phyloP scores from a whole-genome alignment of 108 stramenopile genomes.

The Pinguiococcus pyrenoidosus region DNA sequence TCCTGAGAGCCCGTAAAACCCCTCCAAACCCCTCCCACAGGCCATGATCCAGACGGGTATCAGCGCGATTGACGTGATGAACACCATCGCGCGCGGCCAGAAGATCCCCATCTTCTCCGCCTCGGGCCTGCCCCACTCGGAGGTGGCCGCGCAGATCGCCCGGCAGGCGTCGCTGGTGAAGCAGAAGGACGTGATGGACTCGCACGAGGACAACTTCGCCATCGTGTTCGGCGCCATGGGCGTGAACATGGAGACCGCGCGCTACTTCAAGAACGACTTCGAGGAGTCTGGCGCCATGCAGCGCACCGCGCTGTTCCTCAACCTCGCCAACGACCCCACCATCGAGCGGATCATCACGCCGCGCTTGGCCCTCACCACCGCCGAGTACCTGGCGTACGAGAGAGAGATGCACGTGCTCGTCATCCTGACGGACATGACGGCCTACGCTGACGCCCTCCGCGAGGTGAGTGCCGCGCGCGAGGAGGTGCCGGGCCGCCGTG shows the following conservation, averaged over 20 bases:
- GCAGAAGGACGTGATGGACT: slow-evolving; percentile 86
- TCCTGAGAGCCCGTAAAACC: too few species aligned
- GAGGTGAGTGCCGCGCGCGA: slow-evolving; percentile 74
- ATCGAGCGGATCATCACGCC: slow-evolving; percentile 99
- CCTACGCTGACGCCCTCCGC: slow-evolving; percentile 97
- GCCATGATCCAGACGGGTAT: slow-evolving; percentile 97
- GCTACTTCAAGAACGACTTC: slow-evolving; percentile 94
- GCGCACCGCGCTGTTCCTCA: slow-evolving; percentile 93
- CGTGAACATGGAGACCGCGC: slow-evolving; percentile 99
- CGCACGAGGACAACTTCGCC: slow-evolving; percentile 98
- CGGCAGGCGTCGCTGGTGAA: slow-evolving; percentile 94
- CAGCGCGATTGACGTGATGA: slow-evolving; percentile 99
- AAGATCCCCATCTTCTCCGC: slow-evolving; percentile 99
- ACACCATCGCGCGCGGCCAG: slow-evolving; percentile 97
- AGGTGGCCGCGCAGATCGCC: slow-evolving; percentile 98
- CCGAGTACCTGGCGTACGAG: slow-evolving; percentile 97
- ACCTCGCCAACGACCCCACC: slow-evolving; percentile 98
- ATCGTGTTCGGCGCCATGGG: slow-evolving; percentile 99
- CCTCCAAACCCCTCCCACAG: too few species aligned
- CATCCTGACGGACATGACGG: slow-evolving; percentile 98
- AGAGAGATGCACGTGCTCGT: slow-evolving; percentile 96
- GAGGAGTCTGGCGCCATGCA: slow-evolving; percentile 97
- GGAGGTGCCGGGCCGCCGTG: slow-evolving; percentile 98
- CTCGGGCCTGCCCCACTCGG: slow-evolving; percentile 98
- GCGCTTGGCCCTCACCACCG: slow-evolving; percentile 86